A percentile compares a stretch with the other conserved stretches of the same genome.
Conservation (phyloP, 2,329 filamentous ascomycete species). For the Daldinia sp. region DNA sequence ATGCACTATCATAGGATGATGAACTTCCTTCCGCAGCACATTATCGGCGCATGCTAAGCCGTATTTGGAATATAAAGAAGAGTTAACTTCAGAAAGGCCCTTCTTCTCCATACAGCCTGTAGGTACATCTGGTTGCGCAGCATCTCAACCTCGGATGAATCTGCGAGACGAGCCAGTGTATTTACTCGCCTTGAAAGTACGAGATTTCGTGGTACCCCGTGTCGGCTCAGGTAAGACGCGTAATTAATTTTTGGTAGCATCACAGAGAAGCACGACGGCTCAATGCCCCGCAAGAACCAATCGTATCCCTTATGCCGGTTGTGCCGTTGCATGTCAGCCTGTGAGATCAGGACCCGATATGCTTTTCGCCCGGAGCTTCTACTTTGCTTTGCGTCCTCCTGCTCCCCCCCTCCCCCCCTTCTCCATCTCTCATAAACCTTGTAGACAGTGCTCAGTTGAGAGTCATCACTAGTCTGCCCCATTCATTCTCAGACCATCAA, state of each 20-base stretch:
- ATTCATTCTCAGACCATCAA: constrained; percentile 8
- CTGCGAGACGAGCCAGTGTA: constrained; percentile 23
- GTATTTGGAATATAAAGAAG: constrained; percentile 16
- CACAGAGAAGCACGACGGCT: constrained; percentile 27
- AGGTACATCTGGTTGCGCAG: constrained; percentile 30
- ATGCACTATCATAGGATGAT: constrained; percentile 2
- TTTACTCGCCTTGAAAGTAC: constrained; percentile 26
- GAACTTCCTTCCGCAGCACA: constrained; percentile 11
- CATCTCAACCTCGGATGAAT: constrained; percentile 33
- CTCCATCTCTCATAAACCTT: constrained; percentile 11
- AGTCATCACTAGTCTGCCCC: constrained; percentile 9
- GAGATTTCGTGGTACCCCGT: constrained; percentile 41
- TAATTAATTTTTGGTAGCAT: constrained; percentile 37
- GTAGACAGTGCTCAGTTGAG: constrained; percentile 11
- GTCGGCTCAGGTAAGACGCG: constrained; percentile 33
- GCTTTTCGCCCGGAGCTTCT: constrained; percentile 27
- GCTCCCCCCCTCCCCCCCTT: constrained; percentile 1
- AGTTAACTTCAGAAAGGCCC: constrained; percentile 7
- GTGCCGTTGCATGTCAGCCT: constrained; percentile 37
- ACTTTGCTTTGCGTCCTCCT: constrained; percentile 8
- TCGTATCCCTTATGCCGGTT: constrained; percentile 12
- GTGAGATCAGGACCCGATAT: constrained; percentile 39
- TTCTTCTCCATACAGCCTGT: background rate
- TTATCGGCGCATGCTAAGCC: constrained; percentile 1
- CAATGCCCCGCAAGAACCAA: constrained; percentile 21